Percentiles rank a stretch among this genome's conserved stretches.
These are phyloP conservation scores for Pseudodiploospora longispora DNA, from an alignment of 2,329 filamentous ascomycete species.

Conservation along the genomic window DNA sequence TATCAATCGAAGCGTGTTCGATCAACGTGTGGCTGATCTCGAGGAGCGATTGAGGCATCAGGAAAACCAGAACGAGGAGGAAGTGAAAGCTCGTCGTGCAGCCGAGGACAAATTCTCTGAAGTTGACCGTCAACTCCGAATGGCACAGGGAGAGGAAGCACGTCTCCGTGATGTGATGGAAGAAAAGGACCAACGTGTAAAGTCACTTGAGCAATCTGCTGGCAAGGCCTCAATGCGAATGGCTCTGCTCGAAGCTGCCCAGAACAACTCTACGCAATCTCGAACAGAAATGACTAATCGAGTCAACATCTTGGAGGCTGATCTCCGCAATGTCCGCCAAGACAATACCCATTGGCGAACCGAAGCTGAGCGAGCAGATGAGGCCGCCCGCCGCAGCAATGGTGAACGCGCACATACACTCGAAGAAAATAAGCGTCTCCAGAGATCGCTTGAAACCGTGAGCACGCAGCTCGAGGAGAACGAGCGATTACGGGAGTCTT, in stretches of 20 bases:
- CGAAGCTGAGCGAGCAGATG: slow-evolving; percentile 52
- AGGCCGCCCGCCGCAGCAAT: slow-evolving; percentile 40
- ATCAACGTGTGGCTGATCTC: slow-evolving; percentile 57
- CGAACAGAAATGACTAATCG: slow-evolving; percentile 49
- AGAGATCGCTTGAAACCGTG: slow-evolving; percentile 64
- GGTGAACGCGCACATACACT: slow-evolving; percentile 40
- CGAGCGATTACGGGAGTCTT: slow-evolving; percentile 71
- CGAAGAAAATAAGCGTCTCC: slow-evolving; percentile 64
- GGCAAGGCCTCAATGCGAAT: slow-evolving; percentile 53
- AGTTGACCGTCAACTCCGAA: slow-evolving; percentile 59
- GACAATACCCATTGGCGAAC: slow-evolving; percentile 53
- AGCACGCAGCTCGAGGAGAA: slow-evolving; percentile 78
- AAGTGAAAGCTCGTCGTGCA: slow-evolving; percentile 53
- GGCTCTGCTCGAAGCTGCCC: slow-evolving; percentile 60
- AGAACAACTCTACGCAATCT: slow-evolving; percentile 46
- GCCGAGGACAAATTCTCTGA: slow-evolving; percentile 68
- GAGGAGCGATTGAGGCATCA: slow-evolving; percentile 60
- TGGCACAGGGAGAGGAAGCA: slow-evolving; percentile 64
- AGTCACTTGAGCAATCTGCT: slow-evolving; percentile 46
- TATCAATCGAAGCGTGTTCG: slow-evolving; percentile 50
- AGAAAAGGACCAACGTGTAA: slow-evolving; percentile 61
- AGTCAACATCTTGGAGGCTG: slow-evolving; percentile 43
- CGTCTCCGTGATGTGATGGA: slow-evolving; percentile 59
- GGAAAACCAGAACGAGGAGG: slow-evolving; percentile 55
- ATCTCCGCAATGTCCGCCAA: slow-evolving; percentile 47